Evolutionary conservation across 352 stramenopile genomes (phyloP).

Genomic region (Phytophthora meadii): DNA sequence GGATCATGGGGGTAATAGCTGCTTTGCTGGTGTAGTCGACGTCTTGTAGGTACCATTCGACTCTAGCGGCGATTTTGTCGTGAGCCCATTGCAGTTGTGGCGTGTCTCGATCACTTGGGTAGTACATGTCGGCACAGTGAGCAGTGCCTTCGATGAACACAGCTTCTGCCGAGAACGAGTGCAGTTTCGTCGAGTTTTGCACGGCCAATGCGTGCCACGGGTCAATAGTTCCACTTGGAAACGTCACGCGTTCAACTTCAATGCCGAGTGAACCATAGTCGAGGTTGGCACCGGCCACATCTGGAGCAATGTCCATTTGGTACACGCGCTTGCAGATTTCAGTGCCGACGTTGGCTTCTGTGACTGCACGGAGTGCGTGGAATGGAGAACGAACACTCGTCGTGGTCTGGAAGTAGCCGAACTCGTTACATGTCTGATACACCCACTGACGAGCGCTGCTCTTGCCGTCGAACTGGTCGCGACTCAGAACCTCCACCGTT

Average conservation of each 20-base stretch:
- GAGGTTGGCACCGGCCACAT: slow-evolving; percentile 70
- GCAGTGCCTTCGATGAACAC: slow-evolving; percentile 87
- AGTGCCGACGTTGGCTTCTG: slow-evolving; percentile 66
- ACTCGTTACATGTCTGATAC: slow-evolving; percentile 92
- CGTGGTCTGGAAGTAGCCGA: slow-evolving; percentile 89
- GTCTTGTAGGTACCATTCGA: slow-evolving; percentile 52
- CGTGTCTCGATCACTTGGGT: slow-evolving; percentile 62
- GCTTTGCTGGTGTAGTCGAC: slow-evolving; percentile 3
- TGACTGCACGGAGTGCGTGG: slow-evolving; percentile 70
- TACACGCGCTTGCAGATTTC: slow-evolving; percentile 89
- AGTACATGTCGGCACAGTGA: slow-evolving; percentile 87
- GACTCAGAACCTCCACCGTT: slow-evolving; percentile 68
- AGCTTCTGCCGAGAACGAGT: slow-evolving; percentile 56
- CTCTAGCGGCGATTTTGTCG: slow-evolving; percentile 60
- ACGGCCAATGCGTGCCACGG: slow-evolving; percentile 87
- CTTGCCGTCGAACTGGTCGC: slow-evolving; percentile 71
- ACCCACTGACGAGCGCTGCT: slow-evolving; percentile 83
- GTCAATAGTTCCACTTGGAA: slow-evolving; percentile 84
- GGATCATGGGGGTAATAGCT: not conserved
- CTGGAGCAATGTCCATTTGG: slow-evolving; percentile 63
- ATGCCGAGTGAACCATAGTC: slow-evolving; percentile 82
- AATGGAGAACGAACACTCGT: slow-evolving; percentile 68
- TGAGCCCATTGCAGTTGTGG: slow-evolving; percentile 71
- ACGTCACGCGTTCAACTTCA: slow-evolving; percentile 83
- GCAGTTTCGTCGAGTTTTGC: slow-evolving; percentile 68